Percentiles rank a stretch among this genome's conserved stretches.
Conservation (phyloP, 2,329 filamentous ascomycete species). For the Colletotrichum sp. region DNA sequence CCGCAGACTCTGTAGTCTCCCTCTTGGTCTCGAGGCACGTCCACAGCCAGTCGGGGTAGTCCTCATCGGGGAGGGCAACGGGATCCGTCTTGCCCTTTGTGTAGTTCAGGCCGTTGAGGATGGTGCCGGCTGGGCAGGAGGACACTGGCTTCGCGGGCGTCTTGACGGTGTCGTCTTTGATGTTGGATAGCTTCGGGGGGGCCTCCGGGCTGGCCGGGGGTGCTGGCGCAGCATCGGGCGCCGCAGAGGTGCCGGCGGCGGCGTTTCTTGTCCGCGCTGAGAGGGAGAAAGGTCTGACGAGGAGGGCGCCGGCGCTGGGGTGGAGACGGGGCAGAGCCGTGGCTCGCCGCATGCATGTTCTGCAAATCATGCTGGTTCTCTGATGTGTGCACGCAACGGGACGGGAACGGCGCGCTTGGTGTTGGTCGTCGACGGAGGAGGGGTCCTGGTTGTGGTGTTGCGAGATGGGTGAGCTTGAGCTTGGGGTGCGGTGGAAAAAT, state of each 20-base stretch:
- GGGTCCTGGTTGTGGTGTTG: conserved; percentile 2
- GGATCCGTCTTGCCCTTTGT: conserved; percentile 76
- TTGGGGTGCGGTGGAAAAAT: conserved; percentile 19
- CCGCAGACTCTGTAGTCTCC: conserved; percentile 52
- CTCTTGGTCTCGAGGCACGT: conserved; percentile 67
- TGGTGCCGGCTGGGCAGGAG: conserved; percentile 69
- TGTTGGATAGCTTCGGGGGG: conserved; percentile 34
- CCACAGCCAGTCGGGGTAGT: conserved; percentile 86
- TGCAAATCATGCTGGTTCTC: conserved; percentile 40
- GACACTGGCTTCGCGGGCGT: conserved; percentile 41
- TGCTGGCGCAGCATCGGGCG: conserved; percentile 28
- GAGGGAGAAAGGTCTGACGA: conserved; percentile 45
- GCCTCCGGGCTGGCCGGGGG: conserved; percentile 35
- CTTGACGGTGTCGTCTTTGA: conserved; percentile 30
- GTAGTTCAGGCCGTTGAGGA: conserved; percentile 78
- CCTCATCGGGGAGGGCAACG: conserved; percentile 73
- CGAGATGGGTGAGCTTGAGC: conserved; percentile 12
- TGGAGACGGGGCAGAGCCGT: conserved; percentile 35
- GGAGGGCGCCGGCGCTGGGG: conserved; percentile 12
- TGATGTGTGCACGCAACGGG: not conserved
- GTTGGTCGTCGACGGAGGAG: not conserved
- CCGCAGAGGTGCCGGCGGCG: conserved; percentile 5
- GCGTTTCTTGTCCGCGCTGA: conserved; percentile 26
- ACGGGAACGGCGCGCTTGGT: not conserved
- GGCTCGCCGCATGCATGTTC: conserved; percentile 54